Evolutionary conservation across 208 protist species (phyloP).

Genomic region (Endotrypanum monterogeii): DNA sequence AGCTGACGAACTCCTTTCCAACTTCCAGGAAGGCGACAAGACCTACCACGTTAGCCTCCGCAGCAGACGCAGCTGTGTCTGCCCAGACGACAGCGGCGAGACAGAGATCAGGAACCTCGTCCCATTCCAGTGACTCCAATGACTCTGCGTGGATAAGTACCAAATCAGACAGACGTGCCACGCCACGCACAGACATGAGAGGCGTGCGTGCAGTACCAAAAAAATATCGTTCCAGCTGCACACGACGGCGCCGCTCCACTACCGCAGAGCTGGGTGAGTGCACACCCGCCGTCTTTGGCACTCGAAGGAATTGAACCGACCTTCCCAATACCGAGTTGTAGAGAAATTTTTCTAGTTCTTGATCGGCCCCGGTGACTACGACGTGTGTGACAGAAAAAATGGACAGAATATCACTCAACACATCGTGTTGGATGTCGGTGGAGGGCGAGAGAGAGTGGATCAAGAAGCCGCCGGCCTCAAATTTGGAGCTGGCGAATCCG

Average conservation of each 20-base stretch:
- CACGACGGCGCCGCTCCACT: conserved; percentile 26
- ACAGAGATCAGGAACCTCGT: conserved; percentile 52
- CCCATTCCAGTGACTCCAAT: conserved; percentile 47
- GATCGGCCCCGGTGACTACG: conserved; percentile 63
- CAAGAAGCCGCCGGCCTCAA: conserved; percentile 68
- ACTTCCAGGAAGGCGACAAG: conserved; percentile 82
- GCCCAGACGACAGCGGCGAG: conserved; percentile 71
- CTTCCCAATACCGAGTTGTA: conserved; percentile 46
- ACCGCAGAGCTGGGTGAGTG: conserved; percentile 27
- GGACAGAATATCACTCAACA: conserved; percentile 69
- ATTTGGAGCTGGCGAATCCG: conserved; percentile 42
- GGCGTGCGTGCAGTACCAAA: conserved; percentile 60
- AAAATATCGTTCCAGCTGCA: conserved; percentile 71
- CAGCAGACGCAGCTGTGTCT: conserved; percentile 55
- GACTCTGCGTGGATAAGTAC: conserved; percentile 70
- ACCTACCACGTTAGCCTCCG: conserved; percentile 73
- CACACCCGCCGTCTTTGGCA: conserved; percentile 44
- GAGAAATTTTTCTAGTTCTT: conserved; percentile 56
- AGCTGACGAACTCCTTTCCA: conserved; percentile 71
- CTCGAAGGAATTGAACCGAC: conserved; percentile 48
- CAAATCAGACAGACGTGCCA: conserved; percentile 65
- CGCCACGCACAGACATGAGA: conserved; percentile 53
- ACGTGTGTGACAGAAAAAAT: conserved; percentile 85
- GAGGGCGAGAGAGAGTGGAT: conserved; percentile 82
- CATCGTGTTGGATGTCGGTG: conserved; percentile 52